phyloP scores from a whole-genome alignment of 2,329 filamentous ascomycete genomes.

The Colletotrichum horii region DNA sequence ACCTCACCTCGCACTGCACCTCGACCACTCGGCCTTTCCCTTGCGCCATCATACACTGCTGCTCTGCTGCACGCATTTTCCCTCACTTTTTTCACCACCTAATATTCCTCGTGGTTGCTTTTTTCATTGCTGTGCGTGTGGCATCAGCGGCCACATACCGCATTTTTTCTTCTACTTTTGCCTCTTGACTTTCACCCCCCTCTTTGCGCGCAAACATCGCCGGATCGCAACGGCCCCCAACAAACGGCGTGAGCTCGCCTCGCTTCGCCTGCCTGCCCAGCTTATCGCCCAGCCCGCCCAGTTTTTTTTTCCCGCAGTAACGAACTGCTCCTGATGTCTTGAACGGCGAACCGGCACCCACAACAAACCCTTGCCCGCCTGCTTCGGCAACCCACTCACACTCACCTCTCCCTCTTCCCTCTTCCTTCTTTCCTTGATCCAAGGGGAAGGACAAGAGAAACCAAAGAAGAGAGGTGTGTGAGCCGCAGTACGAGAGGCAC shows the following conservation, averaged over 20 bases:
- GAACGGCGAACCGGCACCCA: conserved; percentile 18
- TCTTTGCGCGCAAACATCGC: conserved; percentile 9
- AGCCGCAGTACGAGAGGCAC: conserved; percentile 18
- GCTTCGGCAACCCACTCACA: conserved; percentile 18
- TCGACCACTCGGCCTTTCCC: not conserved
- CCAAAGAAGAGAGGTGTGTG: conserved; percentile 15
- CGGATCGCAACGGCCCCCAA: conserved; percentile 4
- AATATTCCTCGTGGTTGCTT: not conserved
- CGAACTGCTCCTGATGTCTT: conserved; percentile 21
- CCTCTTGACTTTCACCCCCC: not conserved
- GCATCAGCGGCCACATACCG: not conserved
- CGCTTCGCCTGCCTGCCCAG: not conserved
- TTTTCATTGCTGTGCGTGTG: conserved; percentile 5
- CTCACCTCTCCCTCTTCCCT: conserved; percentile 3
- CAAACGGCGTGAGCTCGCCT: conserved; percentile 5
- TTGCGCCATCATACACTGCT: conserved; percentile 2
- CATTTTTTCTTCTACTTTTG: not conserved
- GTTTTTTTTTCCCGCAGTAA: conserved; percentile 18
- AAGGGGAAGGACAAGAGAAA: conserved; percentile 11
- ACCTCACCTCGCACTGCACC: not conserved
- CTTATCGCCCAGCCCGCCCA: conserved; percentile 19
- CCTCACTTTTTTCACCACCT: not conserved
- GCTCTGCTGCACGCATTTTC: not conserved
- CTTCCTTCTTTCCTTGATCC: conserved; percentile 15
- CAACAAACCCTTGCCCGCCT: conserved; percentile 21